Base-by-base conservation (phyloP, 2,329 filamentous ascomycete genomes). In the Xylariomycetidae sp. region DNA sequence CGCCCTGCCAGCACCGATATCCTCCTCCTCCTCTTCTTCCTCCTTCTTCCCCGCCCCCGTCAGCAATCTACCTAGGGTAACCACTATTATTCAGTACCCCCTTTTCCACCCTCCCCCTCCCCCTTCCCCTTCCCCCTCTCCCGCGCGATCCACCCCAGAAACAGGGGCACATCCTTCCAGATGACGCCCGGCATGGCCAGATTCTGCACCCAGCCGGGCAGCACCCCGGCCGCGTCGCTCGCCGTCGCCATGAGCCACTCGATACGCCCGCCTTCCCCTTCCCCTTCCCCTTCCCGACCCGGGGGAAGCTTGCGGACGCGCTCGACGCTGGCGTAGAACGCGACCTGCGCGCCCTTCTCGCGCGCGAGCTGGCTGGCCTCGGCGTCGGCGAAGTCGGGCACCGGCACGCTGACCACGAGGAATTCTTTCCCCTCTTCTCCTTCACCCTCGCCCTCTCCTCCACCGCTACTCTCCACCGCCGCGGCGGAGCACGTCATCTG, bases 171-270 rank as follows among this genome's bases (percentile, higher is more conserved):
- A 52, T 88, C 85, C 60, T 85, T 85, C 13, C 75, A 74, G 30
- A 88, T 68, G 40, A 74, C 69, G 2, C 69, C 70, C 2, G 80
- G 74, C 30, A 85, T 66, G 4, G 72, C 76, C 53, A 74, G 49
- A 41, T 76, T 79, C 64, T 88, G 84, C 45, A 82, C 54, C 65
- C 69, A 79, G 53, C 70, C 64, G 1, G 85, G 85, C 36, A 89
- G 50, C 17, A 70, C 57, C 0, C 85, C 85, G 34, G 70, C 69
- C 0, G 85, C 85, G 54, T 89, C 75, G 38, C 79, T 83, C 9
- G 80, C 74, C 8, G 85, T 89, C 7, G 77, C 82, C 82, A 90
- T 89, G 37, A 82, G 65, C 85, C 85, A 92, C 57, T 83, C 79
- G 29, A 85, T 67, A 13, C 61, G 55, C n/a, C n/a, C n/a, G 1